phyloP scores from a whole-genome alignment of 116 monocot genomes.

The Iris pallida region DNA sequence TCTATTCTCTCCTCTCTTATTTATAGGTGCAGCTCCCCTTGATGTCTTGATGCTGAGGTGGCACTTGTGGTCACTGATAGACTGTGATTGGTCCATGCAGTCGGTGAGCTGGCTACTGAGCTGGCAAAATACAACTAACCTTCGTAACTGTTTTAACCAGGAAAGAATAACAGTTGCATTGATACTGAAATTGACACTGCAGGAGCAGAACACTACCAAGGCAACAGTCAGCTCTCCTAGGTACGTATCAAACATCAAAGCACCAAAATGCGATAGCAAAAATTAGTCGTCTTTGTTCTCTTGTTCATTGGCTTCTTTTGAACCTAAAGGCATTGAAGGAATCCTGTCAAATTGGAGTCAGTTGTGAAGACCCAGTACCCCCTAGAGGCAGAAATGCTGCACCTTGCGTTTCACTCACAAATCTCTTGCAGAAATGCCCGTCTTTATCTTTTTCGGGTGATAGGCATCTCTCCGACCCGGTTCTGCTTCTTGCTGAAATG shows the following conservation, averaged over 20 bases:
- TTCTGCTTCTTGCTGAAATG: conserved; percentile 48
- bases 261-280: conserved; percentile 13
- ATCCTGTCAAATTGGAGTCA: conserved; percentile 31
- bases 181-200: not conserved
- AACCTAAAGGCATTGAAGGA: conserved; percentile 50
- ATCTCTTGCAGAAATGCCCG: conserved; percentile 55
- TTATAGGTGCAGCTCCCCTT: no score
- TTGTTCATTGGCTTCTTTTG: conserved; percentile 56
- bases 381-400: conserved; percentile 20
- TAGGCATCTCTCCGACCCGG: conserved; percentile 46
- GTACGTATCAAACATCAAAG: conserved; percentile 18
- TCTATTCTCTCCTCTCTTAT: no score
- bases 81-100: no score
- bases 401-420: conserved; percentile 40
- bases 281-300: conserved; percentile 39
- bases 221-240: no score
- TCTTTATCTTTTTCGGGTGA: conserved; percentile 48
- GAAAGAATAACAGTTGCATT: no score
- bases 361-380: conserved; percentile 19
- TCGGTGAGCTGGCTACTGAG: no score
- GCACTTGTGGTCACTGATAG: no score
- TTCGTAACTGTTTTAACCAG: no score
- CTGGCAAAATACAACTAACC: no score
- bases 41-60: no score
- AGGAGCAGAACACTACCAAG: conserved; percentile 34